Evolutionary conservation across 202 grass and related monocot species (phyloP).

Genomic region (Musa balbisiana): DNA sequence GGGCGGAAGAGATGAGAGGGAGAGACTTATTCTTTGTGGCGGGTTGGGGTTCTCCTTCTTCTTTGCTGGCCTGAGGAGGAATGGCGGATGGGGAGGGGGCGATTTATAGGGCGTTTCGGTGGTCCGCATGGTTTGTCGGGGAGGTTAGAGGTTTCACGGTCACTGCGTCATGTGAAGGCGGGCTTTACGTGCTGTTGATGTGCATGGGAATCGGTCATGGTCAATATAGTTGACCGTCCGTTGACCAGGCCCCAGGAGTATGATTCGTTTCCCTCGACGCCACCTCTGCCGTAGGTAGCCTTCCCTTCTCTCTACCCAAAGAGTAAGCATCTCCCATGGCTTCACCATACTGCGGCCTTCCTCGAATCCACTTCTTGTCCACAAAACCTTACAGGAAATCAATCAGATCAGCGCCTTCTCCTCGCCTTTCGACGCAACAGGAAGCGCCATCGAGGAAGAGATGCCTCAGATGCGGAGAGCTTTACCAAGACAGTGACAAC

Average conservation of each 20-base stretch:
- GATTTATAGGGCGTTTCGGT: neutral
- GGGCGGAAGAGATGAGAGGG: neutral
- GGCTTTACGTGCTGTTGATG: neutral
- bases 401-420: neutral
- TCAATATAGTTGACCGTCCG: neutral
- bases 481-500: conserved; percentile 58
- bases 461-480: conserved; percentile 53
- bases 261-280: too few relatives aligned
- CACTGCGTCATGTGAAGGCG: too few relatives aligned
- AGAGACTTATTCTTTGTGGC: too few relatives aligned
- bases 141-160: too few relatives aligned
- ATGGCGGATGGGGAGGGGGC: neutral
- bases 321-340: neutral
- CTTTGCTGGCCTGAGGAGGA: neutral
- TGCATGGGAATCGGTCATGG: neutral
- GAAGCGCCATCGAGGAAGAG: conserved; percentile 21
- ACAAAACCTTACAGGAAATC: conserved; percentile 7
- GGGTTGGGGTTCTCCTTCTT: too few relatives aligned
- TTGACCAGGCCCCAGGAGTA: too few relatives aligned
- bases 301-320: too few relatives aligned
- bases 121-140: neutral
- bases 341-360: conserved; percentile 1
- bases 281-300: too few relatives aligned
- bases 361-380: conserved; percentile 1
- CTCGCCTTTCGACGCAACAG: neutral